These are phyloP conservation scores for Lactarius pseudohatsudake DNA, from an alignment of 768 basidiomycete species.

Conservation along the genomic window DNA sequence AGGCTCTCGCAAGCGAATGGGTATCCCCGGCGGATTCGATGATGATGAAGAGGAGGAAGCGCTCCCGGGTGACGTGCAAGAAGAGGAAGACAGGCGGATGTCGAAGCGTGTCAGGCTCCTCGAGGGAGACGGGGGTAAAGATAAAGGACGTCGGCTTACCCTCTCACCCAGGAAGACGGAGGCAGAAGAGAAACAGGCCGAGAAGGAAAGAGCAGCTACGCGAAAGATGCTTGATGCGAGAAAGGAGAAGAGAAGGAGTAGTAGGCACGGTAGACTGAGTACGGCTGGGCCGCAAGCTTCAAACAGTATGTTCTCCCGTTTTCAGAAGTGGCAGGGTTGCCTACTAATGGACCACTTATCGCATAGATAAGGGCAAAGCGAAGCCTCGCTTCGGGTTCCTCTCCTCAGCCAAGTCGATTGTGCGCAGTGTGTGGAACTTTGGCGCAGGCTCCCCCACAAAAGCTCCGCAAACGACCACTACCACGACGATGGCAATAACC, in stretches of 20 bases:
- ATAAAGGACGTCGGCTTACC: slow-evolving; percentile 40
- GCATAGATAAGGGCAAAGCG: slow-evolving; percentile 40
- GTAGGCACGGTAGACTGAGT: slow-evolving; percentile 40
- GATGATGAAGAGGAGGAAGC: slow-evolving; percentile 50
- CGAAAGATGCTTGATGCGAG: slow-evolving; percentile 64
- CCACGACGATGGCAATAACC: slow-evolving; percentile 34
- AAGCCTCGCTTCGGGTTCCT: slow-evolving; percentile 69
- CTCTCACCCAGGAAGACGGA: slow-evolving; percentile 32
- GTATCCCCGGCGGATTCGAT: slow-evolving; percentile 58
- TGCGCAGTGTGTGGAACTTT: slow-evolving; percentile 72
- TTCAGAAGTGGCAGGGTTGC: no score
- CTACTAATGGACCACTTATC: not conserved
- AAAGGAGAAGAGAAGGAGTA: slow-evolving; percentile 69
- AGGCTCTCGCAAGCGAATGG: slow-evolving; percentile 43
- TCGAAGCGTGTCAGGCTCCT: slow-evolving; percentile 47
- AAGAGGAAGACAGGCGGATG: slow-evolving; percentile 40
- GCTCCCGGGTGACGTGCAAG: slow-evolving; percentile 33
- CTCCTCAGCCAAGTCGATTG: slow-evolving; percentile 64
- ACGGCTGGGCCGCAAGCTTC: slow-evolving; percentile 35
- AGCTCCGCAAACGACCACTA: slow-evolving; percentile 29
- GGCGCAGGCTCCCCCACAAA: slow-evolving; percentile 39
- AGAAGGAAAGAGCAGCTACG: slow-evolving; percentile 56
- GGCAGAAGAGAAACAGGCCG: slow-evolving; percentile 33
- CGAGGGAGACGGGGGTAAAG: slow-evolving; percentile 37
- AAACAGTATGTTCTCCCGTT: slow-evolving; percentile 27